Evolutionary conservation across 768 basidiomycete species (phyloP), one percentile per base, ranked within the genome.

Genomic region (Dioszegia aurantiaca): DNA sequence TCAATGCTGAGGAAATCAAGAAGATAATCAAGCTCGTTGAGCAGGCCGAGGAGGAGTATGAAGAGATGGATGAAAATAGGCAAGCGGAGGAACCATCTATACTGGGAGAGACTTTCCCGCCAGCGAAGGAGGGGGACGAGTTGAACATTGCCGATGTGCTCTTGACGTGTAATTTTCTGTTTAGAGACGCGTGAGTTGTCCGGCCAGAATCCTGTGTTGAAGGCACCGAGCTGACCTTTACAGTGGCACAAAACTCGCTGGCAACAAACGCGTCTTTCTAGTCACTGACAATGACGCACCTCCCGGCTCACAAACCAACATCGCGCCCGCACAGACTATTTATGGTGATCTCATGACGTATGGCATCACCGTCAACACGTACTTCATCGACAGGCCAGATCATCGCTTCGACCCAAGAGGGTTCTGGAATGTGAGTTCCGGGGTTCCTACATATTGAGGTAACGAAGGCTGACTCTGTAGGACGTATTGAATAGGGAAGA

Each of bases 281-380:
- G 88, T 99, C 41, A 98, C 95, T 0, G 87, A 98, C 70, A 85
- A 88, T 64, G 90, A 92, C 65, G 77, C 88, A 64, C 91, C 91
- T 0, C 65, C 67, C 12, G 69, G 72, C 27, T 56, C 52, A 26
- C 26, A 33, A 4, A 51, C 55, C 26, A 65, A 61, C 37, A 33
- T 60, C 31, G 65, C 59, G 30, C 72, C 73, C 2, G 73, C 73
- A 1, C 61, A 68, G 40, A 74, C 72, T 4, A 59, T 68, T 0
- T 76, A 67, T 55, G 57, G 64, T 11, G 72, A 73, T 56, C 56
- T 73, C 4, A 21, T 56, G 4, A 65, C 62, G 1, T 70, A 67
- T 39, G 68, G 68, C 0, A 67, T 73, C 41, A 63, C 63, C 16
- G 65, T 73, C 59, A 70, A 73, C 52, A 66, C 72, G 10, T 73